Evolutionary conservation across 2,329 filamentous ascomycete species (phyloP), one percentile per base, ranked within the genome.

Genomic region (Penicillium fuscoglaucum): DNA sequence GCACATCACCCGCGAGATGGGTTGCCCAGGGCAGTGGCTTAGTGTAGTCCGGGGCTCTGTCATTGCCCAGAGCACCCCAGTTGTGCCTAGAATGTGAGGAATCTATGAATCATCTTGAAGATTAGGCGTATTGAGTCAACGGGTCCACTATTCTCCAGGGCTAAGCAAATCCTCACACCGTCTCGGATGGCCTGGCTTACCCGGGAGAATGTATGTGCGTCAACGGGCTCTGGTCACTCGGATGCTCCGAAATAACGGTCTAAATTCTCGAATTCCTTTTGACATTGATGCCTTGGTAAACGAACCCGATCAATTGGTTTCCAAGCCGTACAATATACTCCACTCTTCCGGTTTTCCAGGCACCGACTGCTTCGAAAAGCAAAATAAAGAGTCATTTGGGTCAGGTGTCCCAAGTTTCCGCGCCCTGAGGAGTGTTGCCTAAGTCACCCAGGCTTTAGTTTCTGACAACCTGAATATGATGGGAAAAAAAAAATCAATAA

Each of bases 211-310:
- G 39, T 55, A 55, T 47, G 45, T 35, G 31, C 37, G 41, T 41
- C 35, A 48, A 40, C 17, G 52, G 40, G 37, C 41, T 52, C 31
- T 48, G 41, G 37, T 17, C 37, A 41, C 47, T 53, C 53, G 57
- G 58, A 41, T 48, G n/a, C 48, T 48, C 63, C 55, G 54, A 66
- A 57, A 26, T 49, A 57, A 58, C 63, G 62, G 63, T 66, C 59
- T 57, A 53, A 46, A n/a, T 52, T 40, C 37, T 40, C 2, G 40
- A 19, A 24, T 41, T 47, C 28, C 19, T 40, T 28, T n/a, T 13
- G 50, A 10, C 6, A 28, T 48, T 57, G 55, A 52, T 60, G 55
- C 55, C 50, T 60, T 46, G 60, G 49, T 26, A 44, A 37, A 57
- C 46, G 29, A 31, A 26, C 9, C 7, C 15, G 21, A 15, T 54